Evolutionary conservation across 2,329 filamentous ascomycete species (phyloP).

Genomic region (Fusarium tricinctum): DNA sequence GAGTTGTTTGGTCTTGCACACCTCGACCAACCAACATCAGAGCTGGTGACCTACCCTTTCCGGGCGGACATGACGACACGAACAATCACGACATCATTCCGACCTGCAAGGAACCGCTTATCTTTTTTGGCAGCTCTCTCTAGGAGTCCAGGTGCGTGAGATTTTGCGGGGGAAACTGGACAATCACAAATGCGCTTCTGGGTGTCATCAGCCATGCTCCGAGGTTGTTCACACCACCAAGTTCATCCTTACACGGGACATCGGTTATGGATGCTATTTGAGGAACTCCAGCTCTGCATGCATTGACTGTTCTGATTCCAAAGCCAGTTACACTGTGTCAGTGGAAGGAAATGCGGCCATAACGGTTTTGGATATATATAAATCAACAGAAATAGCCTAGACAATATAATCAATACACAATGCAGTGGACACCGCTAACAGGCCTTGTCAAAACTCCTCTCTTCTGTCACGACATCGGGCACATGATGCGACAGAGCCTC

Average conservation of each 20-base stretch:
- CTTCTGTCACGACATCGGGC: constrained; percentile 28
- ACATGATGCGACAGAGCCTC: constrained; percentile 29
- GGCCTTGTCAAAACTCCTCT: constrained; percentile 9
- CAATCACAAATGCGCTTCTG: constrained; percentile 21
- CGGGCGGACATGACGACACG: constrained; percentile 34
- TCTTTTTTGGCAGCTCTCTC: constrained; percentile 26
- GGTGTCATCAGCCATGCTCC: constrained; percentile 17
- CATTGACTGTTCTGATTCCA: constrained; percentile 10
- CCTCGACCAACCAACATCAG: background rate
- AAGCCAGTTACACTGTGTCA: constrained; percentile 4
- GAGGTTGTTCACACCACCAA: constrained; percentile 38
- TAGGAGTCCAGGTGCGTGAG: constrained; percentile 13
- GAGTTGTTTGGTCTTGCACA: background rate
- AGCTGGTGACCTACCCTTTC: constrained; percentile 32
- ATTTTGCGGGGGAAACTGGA: constrained; percentile 33
- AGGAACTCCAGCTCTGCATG: constrained; percentile 5
- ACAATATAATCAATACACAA: too few relatives aligned
- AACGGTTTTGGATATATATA: constrained; percentile 1
- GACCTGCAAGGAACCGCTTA: constrained; percentile 44
- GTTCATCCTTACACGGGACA: constrained; percentile 35
- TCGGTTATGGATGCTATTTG: constrained; percentile 42
- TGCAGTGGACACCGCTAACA: constrained; percentile 9
- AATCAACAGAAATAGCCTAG: too few relatives aligned
- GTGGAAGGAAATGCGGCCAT: background rate
- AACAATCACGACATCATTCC: constrained; percentile 34